phyloP scores from a whole-genome alignment of 441 rosid genomes.

The Brassica hybrid region DNA sequence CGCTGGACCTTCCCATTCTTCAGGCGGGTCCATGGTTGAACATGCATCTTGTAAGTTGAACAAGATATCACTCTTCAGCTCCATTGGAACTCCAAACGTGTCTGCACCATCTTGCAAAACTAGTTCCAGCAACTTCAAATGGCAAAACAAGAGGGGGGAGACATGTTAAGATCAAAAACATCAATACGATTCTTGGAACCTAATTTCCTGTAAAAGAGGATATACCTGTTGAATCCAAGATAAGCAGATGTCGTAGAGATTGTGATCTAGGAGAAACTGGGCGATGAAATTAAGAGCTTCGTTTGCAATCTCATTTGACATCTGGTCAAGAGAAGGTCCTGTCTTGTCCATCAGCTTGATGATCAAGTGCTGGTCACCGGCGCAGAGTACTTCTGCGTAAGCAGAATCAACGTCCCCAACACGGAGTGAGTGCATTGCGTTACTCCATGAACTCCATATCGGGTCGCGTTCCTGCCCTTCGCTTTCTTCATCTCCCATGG shows the following conservation, averaged over 20 bases:
- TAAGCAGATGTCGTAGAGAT: conserved; percentile 81
- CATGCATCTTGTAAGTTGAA: conserved; percentile 82
- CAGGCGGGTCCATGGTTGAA: conserved; percentile 72
- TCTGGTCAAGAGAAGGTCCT: conserved; percentile 88
- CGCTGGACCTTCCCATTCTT: conserved; percentile 91
- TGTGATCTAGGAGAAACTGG: conserved; percentile 81
- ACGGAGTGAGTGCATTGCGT: conserved; percentile 91
- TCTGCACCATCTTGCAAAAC: conserved; percentile 84
- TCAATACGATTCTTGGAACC: conserved; percentile 11
- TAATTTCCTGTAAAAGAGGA: not conserved
- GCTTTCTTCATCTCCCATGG: conserved; percentile 80
- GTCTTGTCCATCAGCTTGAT: conserved; percentile 96
- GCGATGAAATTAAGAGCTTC: conserved; percentile 77
- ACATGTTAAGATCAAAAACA: not conserved
- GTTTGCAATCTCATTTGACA: conserved; percentile 76
- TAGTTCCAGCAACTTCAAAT: conserved; percentile 70
- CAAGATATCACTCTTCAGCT: conserved; percentile 83
- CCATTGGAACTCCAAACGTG: conserved; percentile 72
- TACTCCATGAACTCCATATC: conserved; percentile 88
- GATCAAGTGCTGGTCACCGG: conserved; percentile 86
- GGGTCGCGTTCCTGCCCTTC: conserved; percentile 78
- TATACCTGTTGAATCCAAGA: conserved; percentile 97
- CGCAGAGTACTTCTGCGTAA: conserved; percentile 78
- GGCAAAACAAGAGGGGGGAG: not conserved
- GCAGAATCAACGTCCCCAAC: conserved; percentile 91